phyloP scores from a whole-genome alignment of 805 yeast species.

The Kockiozyma suomiensis region DNA sequence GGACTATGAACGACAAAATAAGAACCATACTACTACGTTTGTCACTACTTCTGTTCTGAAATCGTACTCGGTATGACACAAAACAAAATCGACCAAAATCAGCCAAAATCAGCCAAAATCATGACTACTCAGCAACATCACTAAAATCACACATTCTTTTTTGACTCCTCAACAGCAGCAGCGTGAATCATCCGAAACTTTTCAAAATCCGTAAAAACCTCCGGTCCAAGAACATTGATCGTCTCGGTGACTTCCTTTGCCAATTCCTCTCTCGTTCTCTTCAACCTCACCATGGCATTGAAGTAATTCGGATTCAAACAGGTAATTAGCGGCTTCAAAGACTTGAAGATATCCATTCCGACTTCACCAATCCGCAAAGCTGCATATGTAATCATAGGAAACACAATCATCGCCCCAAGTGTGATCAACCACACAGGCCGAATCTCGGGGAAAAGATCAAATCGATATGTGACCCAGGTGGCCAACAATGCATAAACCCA shows the following conservation, averaged over 20 bases:
- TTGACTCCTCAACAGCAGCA: slow-evolving; percentile 5
- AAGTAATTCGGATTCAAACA: slow-evolving; percentile 43
- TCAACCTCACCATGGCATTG: slow-evolving; percentile 54
- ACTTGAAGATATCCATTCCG: slow-evolving; percentile 85
- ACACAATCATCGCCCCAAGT: slow-evolving; percentile 58
- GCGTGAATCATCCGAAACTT: slow-evolving; percentile 3
- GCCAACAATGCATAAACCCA: slow-evolving; percentile 66
- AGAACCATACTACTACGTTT: background rate
- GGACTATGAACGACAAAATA: too few species aligned
- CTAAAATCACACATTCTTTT: background rate
- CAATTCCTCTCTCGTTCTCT: slow-evolving; percentile 61
- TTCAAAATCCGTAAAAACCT: slow-evolving; percentile 83
- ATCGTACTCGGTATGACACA: too few species aligned
- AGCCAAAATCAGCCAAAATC: too few species aligned
- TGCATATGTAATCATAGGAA: slow-evolving; percentile 76
- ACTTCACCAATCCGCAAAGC: slow-evolving; percentile 90
- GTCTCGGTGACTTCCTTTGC: slow-evolving; percentile 74
- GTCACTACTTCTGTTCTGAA: too few species aligned
- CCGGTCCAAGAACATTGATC: slow-evolving; percentile 81
- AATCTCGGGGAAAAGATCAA: slow-evolving; percentile 36
- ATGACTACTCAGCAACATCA: too few species aligned
- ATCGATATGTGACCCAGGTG: slow-evolving; percentile 44
- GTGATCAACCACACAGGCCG: slow-evolving; percentile 45
- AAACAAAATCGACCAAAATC: too few species aligned
- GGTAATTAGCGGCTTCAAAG: slow-evolving; percentile 75